These are phyloP conservation scores for Nakazawaea ishiwadae DNA, from an alignment of 805 yeast species.

Conservation along the genomic window DNA sequence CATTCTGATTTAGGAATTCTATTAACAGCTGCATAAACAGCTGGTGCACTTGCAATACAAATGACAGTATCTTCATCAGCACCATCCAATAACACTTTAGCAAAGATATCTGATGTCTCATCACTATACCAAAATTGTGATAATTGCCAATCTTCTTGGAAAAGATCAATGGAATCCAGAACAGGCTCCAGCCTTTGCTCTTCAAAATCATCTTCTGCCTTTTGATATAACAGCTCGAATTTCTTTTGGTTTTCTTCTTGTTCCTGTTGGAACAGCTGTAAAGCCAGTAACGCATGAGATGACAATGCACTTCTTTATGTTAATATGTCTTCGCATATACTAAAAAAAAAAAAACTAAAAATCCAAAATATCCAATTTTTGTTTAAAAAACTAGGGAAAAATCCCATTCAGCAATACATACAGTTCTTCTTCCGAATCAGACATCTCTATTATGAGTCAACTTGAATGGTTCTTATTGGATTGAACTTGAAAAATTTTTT, in stretches of 20 bases:
- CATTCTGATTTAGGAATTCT: slow-evolving; percentile 43
- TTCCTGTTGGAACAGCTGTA: slow-evolving; percentile 62
- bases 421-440: slow-evolving; percentile 13
- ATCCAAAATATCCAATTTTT: background rate
- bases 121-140: slow-evolving; percentile 91
- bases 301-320: slow-evolving; percentile 37
- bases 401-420: slow-evolving; percentile 1
- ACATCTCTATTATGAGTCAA: background rate
- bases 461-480: background rate
- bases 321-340: slow-evolving; percentile 11
- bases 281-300: slow-evolving; percentile 46
- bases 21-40: slow-evolving; percentile 80
- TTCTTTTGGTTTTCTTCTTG: slow-evolving; percentile 52
- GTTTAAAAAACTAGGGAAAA: background rate
- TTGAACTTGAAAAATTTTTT: too few relatives aligned
- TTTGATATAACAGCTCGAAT: slow-evolving; percentile 47
- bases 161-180: slow-evolving; percentile 50
- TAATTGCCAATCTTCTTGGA: slow-evolving; percentile 90
- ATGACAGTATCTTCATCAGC: slow-evolving; percentile 69
- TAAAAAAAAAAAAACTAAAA: background rate
- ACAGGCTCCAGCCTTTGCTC: slow-evolving; percentile 10
- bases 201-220: slow-evolving; percentile 56
- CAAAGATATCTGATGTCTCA: slow-evolving; percentile 62
- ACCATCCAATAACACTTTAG: slow-evolving; percentile 69
- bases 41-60: slow-evolving; percentile 83